Evolutionary conservation across 768 basidiomycete genomes (phyloP), one percentile per base, ranked within the genome.

Genomic region (Leccinellum albellum): DNA sequence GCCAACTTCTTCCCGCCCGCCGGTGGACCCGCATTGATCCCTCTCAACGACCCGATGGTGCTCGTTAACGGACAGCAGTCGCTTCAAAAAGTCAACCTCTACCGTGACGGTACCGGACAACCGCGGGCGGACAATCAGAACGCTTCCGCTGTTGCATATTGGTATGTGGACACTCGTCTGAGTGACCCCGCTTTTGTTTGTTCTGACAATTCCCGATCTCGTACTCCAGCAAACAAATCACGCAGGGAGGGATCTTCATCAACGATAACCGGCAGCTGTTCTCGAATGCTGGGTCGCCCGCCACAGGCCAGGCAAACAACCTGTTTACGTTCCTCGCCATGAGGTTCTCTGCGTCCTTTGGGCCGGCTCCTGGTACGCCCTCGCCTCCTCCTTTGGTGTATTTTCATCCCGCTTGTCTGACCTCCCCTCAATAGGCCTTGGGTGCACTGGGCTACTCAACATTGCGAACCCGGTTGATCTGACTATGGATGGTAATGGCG

Each of bases 261-360:
- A 66, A 59, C 29, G 5, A 51, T 8, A 70, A 70, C 33, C 57
- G 70, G 40, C 51, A 58, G 6, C 2, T 58, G 12, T 68, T 68
- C 35, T 31, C 58, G n/a, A 56, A 59, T 40, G 29, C 47, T 14
- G 47, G 42, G 24, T 70, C 68, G 6, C 67, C 67, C 12, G 68
- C 67, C 21, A 9, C 68, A 5, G 6, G 40, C 26, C 12, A 13
- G 56, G 67, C 66, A 8, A 68, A 57, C 12, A 68, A 63, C 29
- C 33, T 68, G 47, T 68, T 70, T 48, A 68, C 68, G 13, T 68
- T 68, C 56, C 60, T 68, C n/a, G 63, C 68, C 14, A 65, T 68
- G 67, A 65, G 67, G 47, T 70, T 68, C 44, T 68, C 68, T 2
- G 32, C 44, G 9, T 53, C 68, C 1, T 58, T 68, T 47, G 66